Evolutionary conservation across 2,329 filamentous ascomycete species (phyloP).

Genomic region (Pseudogymnoascus sp.): DNA sequence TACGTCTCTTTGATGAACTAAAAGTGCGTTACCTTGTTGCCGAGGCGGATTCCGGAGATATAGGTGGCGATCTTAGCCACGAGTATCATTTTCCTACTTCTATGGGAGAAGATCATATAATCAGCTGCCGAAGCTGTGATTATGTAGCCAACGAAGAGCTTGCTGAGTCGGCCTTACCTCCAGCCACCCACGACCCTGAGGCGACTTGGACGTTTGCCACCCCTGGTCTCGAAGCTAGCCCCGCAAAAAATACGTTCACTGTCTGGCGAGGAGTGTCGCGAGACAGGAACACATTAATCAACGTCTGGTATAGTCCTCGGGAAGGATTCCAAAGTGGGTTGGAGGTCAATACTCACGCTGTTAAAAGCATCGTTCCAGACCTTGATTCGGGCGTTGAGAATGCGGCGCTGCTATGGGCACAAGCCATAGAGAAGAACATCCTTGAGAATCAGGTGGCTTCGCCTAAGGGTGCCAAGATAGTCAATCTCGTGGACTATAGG

Average conservation of each 20-base stretch:
- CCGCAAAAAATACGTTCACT: conserved; percentile 19
- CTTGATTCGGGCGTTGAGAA: conserved; percentile 66
- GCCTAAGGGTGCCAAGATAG: conserved; percentile 17
- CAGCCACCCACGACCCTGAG: neutral
- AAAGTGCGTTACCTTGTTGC: conserved; percentile 78
- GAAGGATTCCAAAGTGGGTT: conserved; percentile 19
- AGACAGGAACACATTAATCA: conserved; percentile 60
- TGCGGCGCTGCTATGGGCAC: conserved; percentile 44
- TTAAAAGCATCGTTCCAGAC: conserved; percentile 59
- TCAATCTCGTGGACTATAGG: conserved; percentile 35
- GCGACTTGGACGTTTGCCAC: conserved; percentile 1
- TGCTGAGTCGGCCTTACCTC: conserved; percentile 37
- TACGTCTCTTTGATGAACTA: conserved; percentile 70
- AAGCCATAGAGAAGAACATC: neutral
- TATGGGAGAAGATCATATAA: conserved; percentile 78
- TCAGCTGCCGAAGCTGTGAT: conserved; percentile 65
- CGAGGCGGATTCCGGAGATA: conserved; percentile 88
- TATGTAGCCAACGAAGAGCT: conserved; percentile 85
- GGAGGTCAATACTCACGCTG: conserved; percentile 50
- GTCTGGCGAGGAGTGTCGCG: conserved; percentile 59
- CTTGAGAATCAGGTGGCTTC: neutral
- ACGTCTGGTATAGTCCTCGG: conserved; percentile 45
- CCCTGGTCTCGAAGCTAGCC: neutral
- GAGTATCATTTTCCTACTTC: conserved; percentile 81
- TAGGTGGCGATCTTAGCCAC: conserved; percentile 88